Base-by-base conservation (phyloP, 257 asterid genomes). In the Salvia hispanica region DNA sequence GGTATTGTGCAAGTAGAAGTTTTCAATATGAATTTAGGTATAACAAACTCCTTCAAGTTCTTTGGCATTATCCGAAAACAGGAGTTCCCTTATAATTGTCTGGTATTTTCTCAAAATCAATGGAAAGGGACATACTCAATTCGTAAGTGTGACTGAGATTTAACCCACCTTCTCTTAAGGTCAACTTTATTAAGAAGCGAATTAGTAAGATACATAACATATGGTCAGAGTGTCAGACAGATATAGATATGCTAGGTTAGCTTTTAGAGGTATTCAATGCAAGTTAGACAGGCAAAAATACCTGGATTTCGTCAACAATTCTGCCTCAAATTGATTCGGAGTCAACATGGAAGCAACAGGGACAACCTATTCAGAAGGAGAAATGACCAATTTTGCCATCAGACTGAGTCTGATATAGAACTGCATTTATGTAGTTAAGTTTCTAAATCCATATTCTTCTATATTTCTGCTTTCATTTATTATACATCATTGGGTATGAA, bases 291-390 rank as follows among this genome's bases (percentile, higher is more conserved):
- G 71, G 74, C 6, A 25, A 25, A n/a, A 69, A 57, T 85, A 94
- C 99, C 96, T 88, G 79, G 77, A 74, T 57, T 87, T 89, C 0
- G 98, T 81, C 77, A 94, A 83, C 72, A 76, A 84, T 72, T 94
- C 98, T 50, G 99, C 99, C 83, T 94, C 99, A 77, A 94, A 94
- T 76, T 94, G 98, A 78, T 94, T 94, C 10, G 99, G 99, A 11
- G 98, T 91, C 93, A 94, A 76, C 98, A 94, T 87, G 58, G 96
- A 87, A 70, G 98, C 96, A 76, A 91, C 95, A 59, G 96, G 96
- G 14, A 91, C 88, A 84, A 94, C 99, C 99, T 94, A 75, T 43
- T 62, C 15, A 66, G 75, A 72, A 64, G 67, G 50, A 37, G 56
- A 34, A 72, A 46, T 56, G 4, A 66, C 60, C 58, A 76, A 56